These are phyloP conservation scores for Phytophthora pseudosyringae DNA, from an alignment of 352 stramenopile genomes.

Conservation along the genomic window DNA sequence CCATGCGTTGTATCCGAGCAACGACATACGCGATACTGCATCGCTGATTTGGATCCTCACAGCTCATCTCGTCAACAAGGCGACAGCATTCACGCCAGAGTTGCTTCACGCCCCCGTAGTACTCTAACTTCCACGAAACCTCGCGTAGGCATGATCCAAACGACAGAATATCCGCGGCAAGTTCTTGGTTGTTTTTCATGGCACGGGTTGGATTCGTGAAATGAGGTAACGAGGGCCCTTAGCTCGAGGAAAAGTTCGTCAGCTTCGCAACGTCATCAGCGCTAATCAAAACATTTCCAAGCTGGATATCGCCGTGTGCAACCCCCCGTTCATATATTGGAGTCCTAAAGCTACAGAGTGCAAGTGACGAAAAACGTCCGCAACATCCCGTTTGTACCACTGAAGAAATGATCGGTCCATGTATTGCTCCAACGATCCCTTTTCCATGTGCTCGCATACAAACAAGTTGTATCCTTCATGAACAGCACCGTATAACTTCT, in stretches of 20 bases:
- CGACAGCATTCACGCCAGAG: too few relatives aligned
- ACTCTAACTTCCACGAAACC: too few relatives aligned
- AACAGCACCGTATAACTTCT: slow-evolving; percentile 16
- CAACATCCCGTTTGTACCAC: neutral
- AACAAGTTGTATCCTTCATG: slow-evolving; percentile 12
- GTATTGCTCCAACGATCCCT: slow-evolving; percentile 3
- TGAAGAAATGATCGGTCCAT: slow-evolving; percentile 2
- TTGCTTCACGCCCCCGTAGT: too few relatives aligned
- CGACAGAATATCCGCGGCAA: slow-evolving; percentile 1
- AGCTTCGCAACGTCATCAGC: slow-evolving; percentile 4
- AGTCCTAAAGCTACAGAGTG: slow-evolving; percentile 4
- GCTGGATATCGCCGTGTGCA: neutral
- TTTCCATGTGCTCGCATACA: slow-evolving; percentile 11
- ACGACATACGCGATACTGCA: too few relatives aligned
- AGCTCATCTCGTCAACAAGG: too few relatives aligned
- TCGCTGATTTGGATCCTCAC: too few relatives aligned
- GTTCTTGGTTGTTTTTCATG: neutral
- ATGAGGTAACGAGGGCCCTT: neutral
- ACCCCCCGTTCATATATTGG: slow-evolving; percentile 2
- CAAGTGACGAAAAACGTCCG: neutral
- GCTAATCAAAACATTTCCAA: slow-evolving; percentile 5
- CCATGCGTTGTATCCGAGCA: too few relatives aligned
- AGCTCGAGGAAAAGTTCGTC: slow-evolving; percentile 2
- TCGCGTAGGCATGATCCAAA: too few relatives aligned
- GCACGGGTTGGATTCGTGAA: neutral